Base-by-base conservation (phyloP, 2,329 filamentous ascomycete species). In the Thelonectria rubi region DNA sequence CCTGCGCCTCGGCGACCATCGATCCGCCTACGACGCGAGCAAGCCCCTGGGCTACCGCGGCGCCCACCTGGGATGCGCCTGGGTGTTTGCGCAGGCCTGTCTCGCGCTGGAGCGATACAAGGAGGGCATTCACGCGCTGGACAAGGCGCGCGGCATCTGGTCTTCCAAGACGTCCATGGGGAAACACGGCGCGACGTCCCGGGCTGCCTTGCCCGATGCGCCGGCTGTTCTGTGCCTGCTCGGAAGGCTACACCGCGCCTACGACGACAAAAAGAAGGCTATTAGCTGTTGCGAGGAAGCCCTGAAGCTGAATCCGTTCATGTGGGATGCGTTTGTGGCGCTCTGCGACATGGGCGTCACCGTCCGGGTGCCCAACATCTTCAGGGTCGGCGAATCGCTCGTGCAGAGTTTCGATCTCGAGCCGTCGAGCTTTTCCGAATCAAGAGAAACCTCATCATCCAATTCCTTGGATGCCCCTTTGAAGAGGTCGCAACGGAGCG, bases 241-340 rank as follows among this genome's bases (percentile, higher is more conserved):
- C 30, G 95, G 93, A 24, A 97, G 96, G 78, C 82, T 99, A 26
- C 94, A 93, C 80, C 88, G 91, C 50, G 92, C 87, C 2, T 90
- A 95, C 70, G 91, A 97, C 69, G 85, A 92, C 71, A 91, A 91
- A 72, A 91, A 91, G 69, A 93, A 92, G 76, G 94, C 95, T 8
- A 88, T 94, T 15, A 86, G 91, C 67, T 93, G 88, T 75, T 98
- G 95, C 74, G 93, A 97, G 68, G 93, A 96, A 62, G 88, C 94
- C 6, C 80, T 99, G 70, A 96, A 94, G 78, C 77, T 89, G 56
- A 99, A 98, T 72, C 94, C 95, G 1, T 94, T 98, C 77, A 95
- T 97, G 86, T 99, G 95, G 95, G 95, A 99, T 81, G 94, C 94
- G 0, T 98, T 98, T 72, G 88, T 90, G 20, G 90, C 88, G 15